phyloP scores from a whole-genome alignment of 257 asterid genomes.

The Voacanga thouarsii region DNA sequence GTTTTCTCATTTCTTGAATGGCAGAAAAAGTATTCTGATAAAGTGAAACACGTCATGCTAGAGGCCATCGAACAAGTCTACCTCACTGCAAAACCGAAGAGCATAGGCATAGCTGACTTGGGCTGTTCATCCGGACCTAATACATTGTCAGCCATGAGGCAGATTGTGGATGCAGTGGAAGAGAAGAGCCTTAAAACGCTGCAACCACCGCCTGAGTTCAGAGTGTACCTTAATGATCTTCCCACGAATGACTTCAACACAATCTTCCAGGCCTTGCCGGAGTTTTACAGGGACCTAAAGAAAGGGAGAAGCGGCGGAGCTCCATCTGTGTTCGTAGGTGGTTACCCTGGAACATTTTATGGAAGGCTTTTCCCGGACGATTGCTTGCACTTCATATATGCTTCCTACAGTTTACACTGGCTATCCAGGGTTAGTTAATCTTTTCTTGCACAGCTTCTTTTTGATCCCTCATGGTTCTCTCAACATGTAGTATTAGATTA shows the following conservation, averaged over 20 bases:
- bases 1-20: neutral
- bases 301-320: constrained; percentile 21
- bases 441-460: neutral
- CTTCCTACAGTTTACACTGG: constrained; percentile 92
- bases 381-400: constrained; percentile 65
- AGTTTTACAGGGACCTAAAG: constrained; percentile 43
- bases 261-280: constrained; percentile 73
- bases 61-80: constrained; percentile 46
- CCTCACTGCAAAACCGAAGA: constrained; percentile 41
- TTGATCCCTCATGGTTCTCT: no score
- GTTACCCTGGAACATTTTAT: constrained; percentile 82
- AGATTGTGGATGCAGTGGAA: constrained; percentile 43
- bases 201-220: constrained; percentile 49
- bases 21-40: constrained; percentile 77
- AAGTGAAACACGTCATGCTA: constrained; percentile 55
- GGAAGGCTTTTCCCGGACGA: constrained; percentile 76
- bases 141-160: constrained; percentile 58
- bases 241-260: constrained; percentile 85
- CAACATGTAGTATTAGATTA: no score
- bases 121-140: constrained; percentile 95
- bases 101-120: constrained; percentile 87
- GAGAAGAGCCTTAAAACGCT: constrained; percentile 18
- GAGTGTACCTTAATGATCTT: constrained; percentile 73
- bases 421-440: constrained; percentile 50
- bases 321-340: constrained; percentile 59